These are phyloP conservation scores for Metschnikowia rubicola DNA, from an alignment of 805 yeast species.

Conservation along the genomic window DNA sequence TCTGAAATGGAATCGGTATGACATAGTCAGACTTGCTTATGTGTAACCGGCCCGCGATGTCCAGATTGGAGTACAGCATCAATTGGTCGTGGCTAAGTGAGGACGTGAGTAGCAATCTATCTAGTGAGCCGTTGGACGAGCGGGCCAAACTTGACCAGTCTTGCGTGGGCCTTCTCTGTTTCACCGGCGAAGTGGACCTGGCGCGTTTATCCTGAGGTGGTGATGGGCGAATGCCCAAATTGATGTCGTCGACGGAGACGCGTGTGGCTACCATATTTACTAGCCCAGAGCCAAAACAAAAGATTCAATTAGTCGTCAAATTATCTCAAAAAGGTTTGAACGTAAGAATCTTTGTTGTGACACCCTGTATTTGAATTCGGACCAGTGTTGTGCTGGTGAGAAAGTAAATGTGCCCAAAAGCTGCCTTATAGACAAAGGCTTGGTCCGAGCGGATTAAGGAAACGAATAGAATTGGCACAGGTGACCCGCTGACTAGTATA, in stretches of 20 bases:
- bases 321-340: background rate
- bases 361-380: too few species aligned
- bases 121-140: conserved; percentile 7
- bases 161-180: conserved; percentile 25
- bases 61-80: conserved; percentile 30
- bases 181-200: conserved; percentile 34
- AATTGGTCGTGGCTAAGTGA: conserved; percentile 25
- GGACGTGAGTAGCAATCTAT: conserved; percentile 25
- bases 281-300: background rate
- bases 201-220: conserved; percentile 23
- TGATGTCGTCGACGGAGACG: conserved; percentile 5
- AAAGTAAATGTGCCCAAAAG: too few species aligned
- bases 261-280: conserved; percentile 5
- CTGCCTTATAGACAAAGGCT: too few species aligned
- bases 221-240: conserved; percentile 2
- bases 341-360: background rate
- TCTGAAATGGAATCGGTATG: conserved; percentile 42
- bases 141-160: conserved; percentile 19
- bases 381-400: too few species aligned
- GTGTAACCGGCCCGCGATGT: conserved; percentile 36
- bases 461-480: too few species aligned
- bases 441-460: too few species aligned
- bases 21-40: conserved; percentile 27
- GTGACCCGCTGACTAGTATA: too few species aligned
- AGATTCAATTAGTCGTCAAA: background rate